Evolutionary conservation across 495 filamentous ascomycete species (phyloP).

Genomic region (Pseudoneurospora amorphoporcata): DNA sequence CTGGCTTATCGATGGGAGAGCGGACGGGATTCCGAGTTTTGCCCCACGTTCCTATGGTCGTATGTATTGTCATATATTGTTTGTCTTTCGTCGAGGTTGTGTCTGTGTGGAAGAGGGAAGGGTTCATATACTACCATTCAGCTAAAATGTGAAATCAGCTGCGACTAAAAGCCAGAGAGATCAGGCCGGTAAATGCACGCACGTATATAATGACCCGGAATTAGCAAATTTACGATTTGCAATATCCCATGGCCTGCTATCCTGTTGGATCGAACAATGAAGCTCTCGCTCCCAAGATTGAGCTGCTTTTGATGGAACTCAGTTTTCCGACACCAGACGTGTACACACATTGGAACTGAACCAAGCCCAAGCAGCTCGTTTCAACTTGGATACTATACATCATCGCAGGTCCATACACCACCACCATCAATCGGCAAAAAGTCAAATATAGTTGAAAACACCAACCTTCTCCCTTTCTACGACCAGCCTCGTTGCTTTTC

Average conservation of each 20-base stretch:
- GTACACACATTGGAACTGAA: too few species aligned
- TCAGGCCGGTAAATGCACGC: background rate
- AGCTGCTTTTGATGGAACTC: too few species aligned
- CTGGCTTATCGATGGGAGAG: conserved; percentile 37
- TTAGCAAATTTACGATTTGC: background rate
- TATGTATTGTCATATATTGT: background rate
- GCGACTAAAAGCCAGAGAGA: background rate
- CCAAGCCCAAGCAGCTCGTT: background rate
- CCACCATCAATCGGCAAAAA: background rate
- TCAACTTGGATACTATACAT: background rate
- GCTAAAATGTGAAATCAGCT: background rate
- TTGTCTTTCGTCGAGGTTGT: background rate
- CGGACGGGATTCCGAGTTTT: conserved; percentile 42
- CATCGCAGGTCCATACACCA: too few species aligned
- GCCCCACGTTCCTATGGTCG: conserved; percentile 1
- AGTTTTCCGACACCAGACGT: too few species aligned
- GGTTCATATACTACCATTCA: background rate
- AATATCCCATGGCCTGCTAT: background rate
- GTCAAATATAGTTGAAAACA: background rate
- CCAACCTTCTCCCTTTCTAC: background rate
- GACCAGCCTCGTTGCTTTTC: background rate
- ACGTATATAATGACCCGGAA: background rate
- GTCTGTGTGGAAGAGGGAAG: background rate
- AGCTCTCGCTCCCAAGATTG: too few species aligned
- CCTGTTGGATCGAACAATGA: background rate